phyloP scores from a whole-genome alignment of 441 rosid genomes.

The Populus hybrid region DNA sequence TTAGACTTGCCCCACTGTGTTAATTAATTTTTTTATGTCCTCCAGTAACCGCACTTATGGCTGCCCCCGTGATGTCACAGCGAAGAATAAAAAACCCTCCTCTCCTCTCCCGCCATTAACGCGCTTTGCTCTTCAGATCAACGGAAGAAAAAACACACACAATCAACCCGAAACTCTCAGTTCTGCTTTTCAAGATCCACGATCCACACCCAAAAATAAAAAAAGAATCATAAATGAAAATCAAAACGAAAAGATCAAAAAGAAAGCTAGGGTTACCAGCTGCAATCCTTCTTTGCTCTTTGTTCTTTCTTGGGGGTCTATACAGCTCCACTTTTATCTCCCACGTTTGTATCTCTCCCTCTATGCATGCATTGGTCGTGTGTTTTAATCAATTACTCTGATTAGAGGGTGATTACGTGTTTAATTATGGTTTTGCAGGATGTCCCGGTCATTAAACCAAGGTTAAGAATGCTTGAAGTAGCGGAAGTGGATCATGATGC shows the following conservation, averaged over 20 bases:
- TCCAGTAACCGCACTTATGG: too few relatives aligned
- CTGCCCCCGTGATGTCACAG: too few relatives aligned
- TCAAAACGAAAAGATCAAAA: constrained; percentile 47
- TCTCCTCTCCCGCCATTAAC: constrained; percentile 7
- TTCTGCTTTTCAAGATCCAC: neutral
- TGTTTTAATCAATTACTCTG: neutral
- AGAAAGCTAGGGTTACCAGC: constrained; percentile 53
- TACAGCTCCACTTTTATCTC: constrained; percentile 51
- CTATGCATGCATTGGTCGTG: neutral
- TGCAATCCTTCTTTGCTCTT: constrained; percentile 39
- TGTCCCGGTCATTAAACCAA: constrained; percentile 48
- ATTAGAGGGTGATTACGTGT: neutral
- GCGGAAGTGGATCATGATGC: constrained; percentile 28
- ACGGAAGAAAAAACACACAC: neutral
- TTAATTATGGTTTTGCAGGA: constrained; percentile 40
- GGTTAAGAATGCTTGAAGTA: constrained; percentile 52
- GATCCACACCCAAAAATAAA: neutral
- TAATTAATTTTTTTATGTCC: too few relatives aligned
- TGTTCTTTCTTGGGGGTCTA: constrained; percentile 66
- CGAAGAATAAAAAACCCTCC: too few relatives aligned
- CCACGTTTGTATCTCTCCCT: constrained; percentile 14
- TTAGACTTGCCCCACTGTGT: too few relatives aligned
- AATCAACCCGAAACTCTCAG: neutral
- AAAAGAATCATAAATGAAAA: constrained; percentile 28
- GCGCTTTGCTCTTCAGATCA: neutral